Conservation (phyloP, 306 rosid genomes). For the Rubus idaeus region DNA sequence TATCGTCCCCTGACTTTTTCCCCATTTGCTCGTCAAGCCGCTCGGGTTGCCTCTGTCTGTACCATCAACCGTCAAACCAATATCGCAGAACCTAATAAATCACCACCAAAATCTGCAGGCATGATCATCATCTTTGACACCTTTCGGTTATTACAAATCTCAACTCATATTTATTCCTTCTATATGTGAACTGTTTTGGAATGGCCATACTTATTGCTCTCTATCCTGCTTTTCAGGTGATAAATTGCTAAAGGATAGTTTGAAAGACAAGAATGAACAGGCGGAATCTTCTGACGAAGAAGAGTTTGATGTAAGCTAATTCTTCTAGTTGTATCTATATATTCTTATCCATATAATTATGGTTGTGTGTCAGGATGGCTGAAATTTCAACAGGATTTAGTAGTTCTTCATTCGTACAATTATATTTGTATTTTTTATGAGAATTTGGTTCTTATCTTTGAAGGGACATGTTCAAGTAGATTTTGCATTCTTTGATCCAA, state of each 20-base stretch:
- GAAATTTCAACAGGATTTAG: neutral
- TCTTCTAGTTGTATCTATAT: neutral
- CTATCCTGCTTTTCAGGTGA: conserved; percentile 35
- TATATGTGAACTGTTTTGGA: neutral
- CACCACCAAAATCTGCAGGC: conserved; percentile 29
- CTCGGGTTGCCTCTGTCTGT: conserved; percentile 31
- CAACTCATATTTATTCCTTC: neutral
- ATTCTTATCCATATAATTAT: neutral
- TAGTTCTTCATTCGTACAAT: neutral
- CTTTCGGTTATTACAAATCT: neutral
- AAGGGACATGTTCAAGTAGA: conserved; percentile 79
- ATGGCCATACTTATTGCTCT: neutral
- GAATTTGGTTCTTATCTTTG: conserved; percentile 25
- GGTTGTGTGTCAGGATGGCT: neutral
- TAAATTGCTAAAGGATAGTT: conserved; percentile 19
- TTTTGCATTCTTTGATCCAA: conserved; percentile 84
- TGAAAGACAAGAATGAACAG: conserved; percentile 31
- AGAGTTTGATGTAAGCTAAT: conserved; percentile 58
- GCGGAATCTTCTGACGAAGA: conserved; percentile 55
- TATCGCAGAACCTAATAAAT: conserved; percentile 21
- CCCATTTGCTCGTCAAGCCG: conserved; percentile 55
- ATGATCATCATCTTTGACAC: neutral
- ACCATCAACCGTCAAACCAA: conserved; percentile 24
- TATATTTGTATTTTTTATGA: neutral
- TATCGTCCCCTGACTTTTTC: conserved; percentile 61